Evolutionary conservation across 2,329 filamentous ascomycete genomes (phyloP).

Genomic region (Penicillium sp.): DNA sequence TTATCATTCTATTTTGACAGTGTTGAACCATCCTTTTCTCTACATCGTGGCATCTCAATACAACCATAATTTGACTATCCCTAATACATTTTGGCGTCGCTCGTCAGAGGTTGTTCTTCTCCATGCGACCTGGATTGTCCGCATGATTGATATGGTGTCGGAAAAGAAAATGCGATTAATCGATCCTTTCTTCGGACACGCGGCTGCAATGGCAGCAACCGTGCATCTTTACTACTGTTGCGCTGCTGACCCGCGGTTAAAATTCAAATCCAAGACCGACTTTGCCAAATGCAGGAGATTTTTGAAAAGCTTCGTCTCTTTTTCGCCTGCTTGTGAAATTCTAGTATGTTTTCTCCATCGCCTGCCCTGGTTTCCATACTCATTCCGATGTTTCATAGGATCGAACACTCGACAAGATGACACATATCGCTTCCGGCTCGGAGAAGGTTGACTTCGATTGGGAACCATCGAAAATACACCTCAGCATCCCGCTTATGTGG

Average conservation of each 20-base stretch:
- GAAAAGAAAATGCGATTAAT: constrained; percentile 55
- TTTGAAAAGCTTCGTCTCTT: constrained; percentile 53
- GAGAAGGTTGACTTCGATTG: constrained; percentile 57
- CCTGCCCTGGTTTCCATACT: not conserved
- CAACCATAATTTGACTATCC: constrained; percentile 57
- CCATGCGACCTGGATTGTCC: constrained; percentile 59
- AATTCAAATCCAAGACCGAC: constrained; percentile 58
- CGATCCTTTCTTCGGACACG: constrained; percentile 59
- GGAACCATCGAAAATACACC: constrained; percentile 58
- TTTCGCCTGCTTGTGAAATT: constrained; percentile 52
- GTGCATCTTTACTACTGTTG: constrained; percentile 61
- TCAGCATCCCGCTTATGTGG: constrained; percentile 60
- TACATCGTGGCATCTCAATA: constrained; percentile 59
- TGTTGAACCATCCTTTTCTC: constrained; percentile 59
- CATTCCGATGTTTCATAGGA: constrained; percentile 41
- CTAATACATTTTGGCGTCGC: constrained; percentile 59
- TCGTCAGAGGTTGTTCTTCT: constrained; percentile 57
- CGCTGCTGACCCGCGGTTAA: constrained; percentile 53
- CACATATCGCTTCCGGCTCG: constrained; percentile 54
- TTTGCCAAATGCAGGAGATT: constrained; percentile 58
- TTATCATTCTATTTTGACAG: constrained; percentile 57
- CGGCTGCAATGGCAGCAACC: constrained; percentile 57
- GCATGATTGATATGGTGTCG: constrained; percentile 59
- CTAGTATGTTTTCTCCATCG: constrained; percentile 43
- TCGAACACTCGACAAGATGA: constrained; percentile 54